Evolutionary conservation across 805 yeast species (phyloP).

Genomic region (Candida anglica): DNA sequence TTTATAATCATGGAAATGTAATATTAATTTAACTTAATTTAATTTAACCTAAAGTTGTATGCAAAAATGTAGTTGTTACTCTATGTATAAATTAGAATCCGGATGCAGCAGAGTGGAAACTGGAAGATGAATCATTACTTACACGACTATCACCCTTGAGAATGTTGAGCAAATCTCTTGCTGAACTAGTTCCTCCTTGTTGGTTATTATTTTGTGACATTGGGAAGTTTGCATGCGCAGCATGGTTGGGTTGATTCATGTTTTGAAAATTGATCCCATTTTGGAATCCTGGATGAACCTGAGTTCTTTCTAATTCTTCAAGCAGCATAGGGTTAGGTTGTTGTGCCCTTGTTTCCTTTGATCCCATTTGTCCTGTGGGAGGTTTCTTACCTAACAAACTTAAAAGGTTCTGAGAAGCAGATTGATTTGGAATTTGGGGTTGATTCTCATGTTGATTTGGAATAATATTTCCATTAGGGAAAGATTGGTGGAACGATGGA

Average conservation of each 20-base stretch:
- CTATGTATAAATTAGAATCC: slow-evolving; percentile 1
- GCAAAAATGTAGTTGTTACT: slow-evolving; percentile 3
- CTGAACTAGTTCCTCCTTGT: slow-evolving; percentile 11
- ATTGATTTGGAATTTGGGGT: background rate
- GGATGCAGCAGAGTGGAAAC: slow-evolving; percentile 2
- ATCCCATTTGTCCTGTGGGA: no score
- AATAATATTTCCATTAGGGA: no score
- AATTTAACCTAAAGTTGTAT: slow-evolving; percentile 5
- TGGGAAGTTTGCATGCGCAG: no score
- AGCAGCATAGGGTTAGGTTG: no score
- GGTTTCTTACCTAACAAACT: slow-evolving; percentile 4
- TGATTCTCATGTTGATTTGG: no score
- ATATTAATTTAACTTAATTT: background rate
- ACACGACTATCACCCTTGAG: slow-evolving; percentile 14
- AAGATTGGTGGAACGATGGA: no score
- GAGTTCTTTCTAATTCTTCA: no score
- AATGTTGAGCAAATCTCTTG: slow-evolving; percentile 17
- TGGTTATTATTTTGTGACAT: no score
- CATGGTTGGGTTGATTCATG: no score
- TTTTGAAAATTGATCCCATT: no score
- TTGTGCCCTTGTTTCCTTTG: no score
- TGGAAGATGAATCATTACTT: slow-evolving; percentile 1
- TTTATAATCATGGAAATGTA: background rate
- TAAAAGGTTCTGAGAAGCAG: slow-evolving; percentile 2
- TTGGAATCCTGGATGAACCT: no score